Evolutionary conservation across 2,329 filamentous ascomycete genomes (phyloP).

Genomic region (Knufia fluminis): DNA sequence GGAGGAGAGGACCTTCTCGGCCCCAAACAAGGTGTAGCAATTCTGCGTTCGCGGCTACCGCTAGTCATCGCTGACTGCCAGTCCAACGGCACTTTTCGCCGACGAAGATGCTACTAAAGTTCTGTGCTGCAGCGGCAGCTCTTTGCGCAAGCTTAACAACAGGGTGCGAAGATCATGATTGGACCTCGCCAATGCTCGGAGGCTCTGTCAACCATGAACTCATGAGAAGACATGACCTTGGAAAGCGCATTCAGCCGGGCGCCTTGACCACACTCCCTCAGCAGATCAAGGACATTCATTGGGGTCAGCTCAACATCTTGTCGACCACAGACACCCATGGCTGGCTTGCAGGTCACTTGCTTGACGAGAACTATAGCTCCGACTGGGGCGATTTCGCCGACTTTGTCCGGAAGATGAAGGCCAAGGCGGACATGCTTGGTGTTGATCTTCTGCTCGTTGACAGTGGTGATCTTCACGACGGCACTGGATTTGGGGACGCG

Average conservation of each 20-base stretch:
- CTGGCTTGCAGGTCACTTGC: constrained; percentile 53
- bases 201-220: constrained; percentile 18
- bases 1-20: too few species aligned
- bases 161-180: constrained; percentile 20
- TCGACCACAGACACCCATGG: constrained; percentile 44
- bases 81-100: too few species aligned
- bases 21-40: too few species aligned
- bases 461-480: constrained; percentile 57
- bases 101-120: constrained; percentile 4
- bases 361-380: constrained; percentile 38
- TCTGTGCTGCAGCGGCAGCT: constrained; percentile 4
- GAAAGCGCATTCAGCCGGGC: constrained; percentile 19
- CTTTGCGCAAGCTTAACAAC: background rate
- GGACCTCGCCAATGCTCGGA: constrained; percentile 20
- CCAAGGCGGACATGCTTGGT: constrained; percentile 46
- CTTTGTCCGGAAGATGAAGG: constrained; percentile 52
- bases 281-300: constrained; percentile 37
- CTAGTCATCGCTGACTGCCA: too few species aligned
- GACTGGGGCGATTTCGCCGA: constrained; percentile 59
- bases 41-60: too few species aligned
- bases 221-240: constrained; percentile 19
- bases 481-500: constrained; percentile 53
- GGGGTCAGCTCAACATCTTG: constrained; percentile 55
- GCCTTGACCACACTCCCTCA: constrained; percentile 16
- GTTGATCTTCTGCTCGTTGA: constrained; percentile 55